Evolutionary conservation across 495 filamentous ascomycete genomes (phyloP), one percentile per base, ranked within the genome.

Genomic region (Penicillium robsamsonii): DNA sequence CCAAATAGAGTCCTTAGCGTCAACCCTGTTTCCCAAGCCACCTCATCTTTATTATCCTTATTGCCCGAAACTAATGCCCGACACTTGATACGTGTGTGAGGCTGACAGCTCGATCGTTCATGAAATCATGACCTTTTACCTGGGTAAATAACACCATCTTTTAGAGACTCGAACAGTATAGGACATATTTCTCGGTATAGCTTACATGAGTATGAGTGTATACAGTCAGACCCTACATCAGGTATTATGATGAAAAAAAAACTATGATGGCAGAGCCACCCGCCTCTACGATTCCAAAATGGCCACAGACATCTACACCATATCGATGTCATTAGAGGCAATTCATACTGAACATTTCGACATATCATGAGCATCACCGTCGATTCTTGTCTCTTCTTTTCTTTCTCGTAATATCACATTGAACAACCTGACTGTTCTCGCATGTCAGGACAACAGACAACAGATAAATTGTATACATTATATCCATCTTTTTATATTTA

Each of bases 11-110:
- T 59, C 54, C 18, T 44, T 66, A 66, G 63, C 60, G 57, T 63
- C 50, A 66, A 66, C 63, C 52, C 50, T 59, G 53, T 59, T 62
- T 38, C n/a, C 33, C 17, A 56, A 59, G 59, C 62, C 59, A 58
- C 58, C 24, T n/a, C 18, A 27, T 48, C 25, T 13, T 37, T 35
- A 13, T 13, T 24, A 53, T 35, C 37, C 40, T 37, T 35, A 53
- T 53, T 33, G 20, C 40, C 50, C 38, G 50, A 43, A 11, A 29
- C 29, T 27, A 44, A 18, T 31, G 54, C 49, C 22, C 41, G 49
- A 46, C 22, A 31, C 20, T 33, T 42, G n/a, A 24, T 29, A 48
- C 12, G 15, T 25, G 25, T 1, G 46, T 55, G 56, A 59, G 59
- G 59, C 56, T 59, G 59, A 62, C 57, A 55, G n/a, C 15, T 2